Conservation (phyloP, 257 asterid genomes). For the Salvia splendens region DNA sequence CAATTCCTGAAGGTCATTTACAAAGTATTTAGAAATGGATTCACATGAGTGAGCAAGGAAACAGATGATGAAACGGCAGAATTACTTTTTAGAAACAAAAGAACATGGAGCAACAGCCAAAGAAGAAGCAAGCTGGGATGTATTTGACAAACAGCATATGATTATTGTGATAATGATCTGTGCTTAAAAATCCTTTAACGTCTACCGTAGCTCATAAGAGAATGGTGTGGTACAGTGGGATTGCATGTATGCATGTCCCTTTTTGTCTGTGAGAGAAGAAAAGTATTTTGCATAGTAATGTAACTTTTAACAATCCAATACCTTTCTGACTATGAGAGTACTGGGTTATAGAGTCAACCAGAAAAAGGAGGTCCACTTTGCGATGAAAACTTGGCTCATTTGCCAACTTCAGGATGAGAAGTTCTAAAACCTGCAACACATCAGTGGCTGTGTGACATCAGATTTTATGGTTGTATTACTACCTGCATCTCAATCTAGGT, state of each 20-base stretch:
- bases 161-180: background rate
- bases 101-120: conserved; percentile 13
- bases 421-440: conserved; percentile 73
- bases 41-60: conserved; percentile 12
- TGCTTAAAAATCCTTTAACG: conserved; percentile 8
- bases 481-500: conserved; percentile 12
- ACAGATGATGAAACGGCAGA: background rate
- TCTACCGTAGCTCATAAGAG: background rate
- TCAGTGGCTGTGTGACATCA: conserved; percentile 22
- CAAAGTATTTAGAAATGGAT: conserved; percentile 28
- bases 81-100: conserved; percentile 13
- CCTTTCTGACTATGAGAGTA: conserved; percentile 92
- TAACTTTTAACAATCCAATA: conserved; percentile 32
- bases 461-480: conserved; percentile 21
- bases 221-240: background rate
- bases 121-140: conserved; percentile 2
- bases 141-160: conserved; percentile 4
- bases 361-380: conserved; percentile 82
- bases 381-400: conserved; percentile 77
- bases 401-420: conserved; percentile 82
- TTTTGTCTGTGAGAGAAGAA: background rate
- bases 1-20: conserved; percentile 49
- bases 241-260: too few relatives aligned
- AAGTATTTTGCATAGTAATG: background rate
- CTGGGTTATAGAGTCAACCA: conserved; percentile 95